phyloP scores from a whole-genome alignment of 306 rosid species.

The Lathyrus oleraceus region DNA sequence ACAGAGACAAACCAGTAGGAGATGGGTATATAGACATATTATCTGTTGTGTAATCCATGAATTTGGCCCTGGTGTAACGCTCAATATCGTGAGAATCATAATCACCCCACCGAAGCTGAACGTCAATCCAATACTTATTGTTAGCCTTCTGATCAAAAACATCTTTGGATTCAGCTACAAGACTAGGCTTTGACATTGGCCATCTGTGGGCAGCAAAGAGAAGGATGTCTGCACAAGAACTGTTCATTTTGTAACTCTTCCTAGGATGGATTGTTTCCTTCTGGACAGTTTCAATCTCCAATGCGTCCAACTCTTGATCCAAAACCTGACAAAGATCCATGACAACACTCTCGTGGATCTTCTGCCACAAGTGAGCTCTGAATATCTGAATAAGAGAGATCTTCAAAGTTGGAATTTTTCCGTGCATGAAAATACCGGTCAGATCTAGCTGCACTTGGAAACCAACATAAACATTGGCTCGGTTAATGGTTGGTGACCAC shows the following conservation, averaged over 20 bases:
- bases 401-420: slow-evolving; percentile 97
- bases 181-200: slow-evolving; percentile 99
- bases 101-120: slow-evolving; percentile 99
- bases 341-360: slow-evolving; percentile 99
- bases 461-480: slow-evolving; percentile 98
- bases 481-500: slow-evolving; percentile 99
- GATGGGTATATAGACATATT: slow-evolving; percentile 99
- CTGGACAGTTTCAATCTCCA: slow-evolving; percentile 98
- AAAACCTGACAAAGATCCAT: slow-evolving; percentile 99
- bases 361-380: slow-evolving; percentile 99
- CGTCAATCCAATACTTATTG: slow-evolving; percentile 98
- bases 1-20: slow-evolving; percentile 68
- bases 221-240: slow-evolving; percentile 96
- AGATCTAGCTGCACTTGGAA: slow-evolving; percentile 99
- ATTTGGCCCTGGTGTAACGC: slow-evolving; percentile 97
- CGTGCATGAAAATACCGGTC: slow-evolving; percentile 99
- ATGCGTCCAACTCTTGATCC: slow-evolving; percentile 98
- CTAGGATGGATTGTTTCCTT: slow-evolving; percentile 98
- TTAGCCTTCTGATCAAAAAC: slow-evolving; percentile 98
- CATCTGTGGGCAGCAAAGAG: slow-evolving; percentile 99
- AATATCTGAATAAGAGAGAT: slow-evolving; percentile 95
- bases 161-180: slow-evolving; percentile 97
- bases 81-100: slow-evolving; percentile 98
- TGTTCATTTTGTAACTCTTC: slow-evolving; percentile 99
- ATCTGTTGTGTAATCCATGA: slow-evolving; percentile 98